phyloP scores from a whole-genome alignment of 495 filamentous ascomycete species.

The Aspergillus diversus region DNA sequence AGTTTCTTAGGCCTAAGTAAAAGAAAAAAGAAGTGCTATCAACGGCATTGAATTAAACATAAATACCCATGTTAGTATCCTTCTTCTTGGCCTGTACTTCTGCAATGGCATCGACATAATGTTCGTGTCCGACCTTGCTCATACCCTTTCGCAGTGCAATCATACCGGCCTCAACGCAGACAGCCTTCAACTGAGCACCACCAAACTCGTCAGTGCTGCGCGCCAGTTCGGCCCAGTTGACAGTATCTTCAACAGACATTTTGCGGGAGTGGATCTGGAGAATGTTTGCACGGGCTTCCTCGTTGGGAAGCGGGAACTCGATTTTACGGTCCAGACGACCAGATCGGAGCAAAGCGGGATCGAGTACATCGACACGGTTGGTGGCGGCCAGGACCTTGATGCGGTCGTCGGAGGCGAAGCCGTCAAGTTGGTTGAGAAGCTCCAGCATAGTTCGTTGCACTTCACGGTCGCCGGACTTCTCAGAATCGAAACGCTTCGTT shows the following conservation, averaged over 20 bases:
- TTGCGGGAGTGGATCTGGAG: slow-evolving; percentile 96
- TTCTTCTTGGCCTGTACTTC: slow-evolving; percentile 99
- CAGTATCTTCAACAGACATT: slow-evolving; percentile 91
- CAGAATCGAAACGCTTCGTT: slow-evolving; percentile 98
- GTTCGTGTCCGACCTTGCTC: slow-evolving; percentile 94
- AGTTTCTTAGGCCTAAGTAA: neutral
- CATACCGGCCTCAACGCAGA: slow-evolving; percentile 99
- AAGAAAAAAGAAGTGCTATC: slow-evolving; percentile 4
- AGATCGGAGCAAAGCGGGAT: slow-evolving; percentile 90
- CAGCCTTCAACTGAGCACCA: slow-evolving; percentile 95
- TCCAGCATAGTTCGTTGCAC: slow-evolving; percentile 99
- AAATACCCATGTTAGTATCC: slow-evolving; percentile 68
- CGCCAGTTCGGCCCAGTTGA: slow-evolving; percentile 97
- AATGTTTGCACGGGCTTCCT: slow-evolving; percentile 96
- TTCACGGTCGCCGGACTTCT: slow-evolving; percentile 97
- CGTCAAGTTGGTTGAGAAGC: slow-evolving; percentile 97
- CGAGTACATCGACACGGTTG: slow-evolving; percentile 96
- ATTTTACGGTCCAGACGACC: slow-evolving; percentile 98
- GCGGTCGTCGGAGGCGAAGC: slow-evolving; percentile 97
- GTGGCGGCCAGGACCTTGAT: slow-evolving; percentile 99
- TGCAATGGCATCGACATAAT: slow-evolving; percentile 97
- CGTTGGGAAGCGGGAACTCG: slow-evolving; percentile 98
- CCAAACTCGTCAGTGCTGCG: slow-evolving; percentile 99
- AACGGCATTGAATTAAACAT: slow-evolving; percentile 39
- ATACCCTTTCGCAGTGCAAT: slow-evolving; percentile 92